Evolutionary conservation across 306 rosid genomes (phyloP).

Genomic region (Quercus aquifolioides): DNA sequence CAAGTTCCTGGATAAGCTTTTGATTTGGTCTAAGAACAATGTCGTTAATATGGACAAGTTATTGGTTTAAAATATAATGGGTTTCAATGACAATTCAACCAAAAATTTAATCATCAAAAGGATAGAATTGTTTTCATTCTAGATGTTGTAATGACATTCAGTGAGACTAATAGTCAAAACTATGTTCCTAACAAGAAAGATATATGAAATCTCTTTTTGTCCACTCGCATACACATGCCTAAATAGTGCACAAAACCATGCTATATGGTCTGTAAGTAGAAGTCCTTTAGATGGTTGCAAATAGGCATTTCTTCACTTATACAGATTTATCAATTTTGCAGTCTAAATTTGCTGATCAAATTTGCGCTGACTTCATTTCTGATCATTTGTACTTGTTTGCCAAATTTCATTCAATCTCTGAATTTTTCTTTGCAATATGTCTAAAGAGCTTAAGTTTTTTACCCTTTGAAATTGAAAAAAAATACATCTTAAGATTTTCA

Average conservation of each 20-base stretch:
- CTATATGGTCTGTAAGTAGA: too few relatives aligned
- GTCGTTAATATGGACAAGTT: background rate
- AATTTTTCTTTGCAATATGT: background rate
- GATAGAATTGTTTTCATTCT: too few relatives aligned
- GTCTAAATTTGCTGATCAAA: too few relatives aligned
- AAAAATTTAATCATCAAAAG: background rate
- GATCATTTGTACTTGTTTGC: background rate
- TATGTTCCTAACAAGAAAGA: background rate
- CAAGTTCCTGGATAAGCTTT: background rate
- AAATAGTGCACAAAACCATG: background rate
- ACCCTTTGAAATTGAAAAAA: background rate
- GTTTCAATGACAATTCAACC: background rate
- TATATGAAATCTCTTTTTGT: background rate
- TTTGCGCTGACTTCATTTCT: background rate
- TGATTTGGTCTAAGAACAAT: background rate
- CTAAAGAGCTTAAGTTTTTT: background rate
- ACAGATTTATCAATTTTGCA: background rate
- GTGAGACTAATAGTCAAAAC: too few relatives aligned
- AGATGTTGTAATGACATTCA: too few relatives aligned
- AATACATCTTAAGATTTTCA: too few relatives aligned
- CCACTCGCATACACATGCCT: background rate
- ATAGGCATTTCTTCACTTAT: background rate
- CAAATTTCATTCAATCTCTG: background rate
- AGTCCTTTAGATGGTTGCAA: too few relatives aligned
- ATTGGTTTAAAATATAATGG: background rate